Percentiles rank a stretch among this genome's conserved stretches.
These are phyloP conservation scores for Macadamia integrifolia DNA, from an alignment of 164 flowering plant species.

Conservation along the genomic window DNA sequence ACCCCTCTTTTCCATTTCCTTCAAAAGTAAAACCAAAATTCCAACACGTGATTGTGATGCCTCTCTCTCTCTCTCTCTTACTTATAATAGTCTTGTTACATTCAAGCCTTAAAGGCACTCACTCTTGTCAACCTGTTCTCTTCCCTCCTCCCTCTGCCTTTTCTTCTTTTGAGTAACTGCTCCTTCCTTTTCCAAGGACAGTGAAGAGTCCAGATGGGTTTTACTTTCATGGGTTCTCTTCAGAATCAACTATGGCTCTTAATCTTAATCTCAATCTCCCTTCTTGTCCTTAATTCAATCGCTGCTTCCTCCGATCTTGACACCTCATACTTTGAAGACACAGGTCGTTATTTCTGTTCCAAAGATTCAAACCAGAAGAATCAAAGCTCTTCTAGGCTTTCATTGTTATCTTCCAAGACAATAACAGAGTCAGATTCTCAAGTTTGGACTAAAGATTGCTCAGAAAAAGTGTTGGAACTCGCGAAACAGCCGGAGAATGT, in stretches of 20 bases:
- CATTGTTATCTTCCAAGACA: neutral
- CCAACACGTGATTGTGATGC: neutral
- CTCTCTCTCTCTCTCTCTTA: neutral
- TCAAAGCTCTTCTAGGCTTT: neutral
- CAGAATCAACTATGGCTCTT: neutral
- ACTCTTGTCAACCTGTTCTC: neutral
- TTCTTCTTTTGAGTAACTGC: neutral
- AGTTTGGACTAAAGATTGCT: constrained; percentile 1
- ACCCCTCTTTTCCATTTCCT: neutral
- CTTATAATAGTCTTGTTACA: too few species aligned
- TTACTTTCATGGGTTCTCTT: neutral
- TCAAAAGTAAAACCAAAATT: neutral
- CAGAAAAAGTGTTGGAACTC: constrained; percentile 29
- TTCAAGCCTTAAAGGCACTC: neutral
- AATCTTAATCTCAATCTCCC: neutral
- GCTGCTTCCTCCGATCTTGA: neutral
- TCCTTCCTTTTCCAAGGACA: neutral
- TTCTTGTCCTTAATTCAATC: neutral
- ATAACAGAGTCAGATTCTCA: neutral
- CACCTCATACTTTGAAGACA: neutral
- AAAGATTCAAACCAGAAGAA: neutral
- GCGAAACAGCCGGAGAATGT: constrained; percentile 40
- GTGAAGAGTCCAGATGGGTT: neutral
- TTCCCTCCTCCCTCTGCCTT: neutral
- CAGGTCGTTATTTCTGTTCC: neutral